Conservation (phyloP, 345 rosid genomes). For the Crucihimalaya himalaica region DNA sequence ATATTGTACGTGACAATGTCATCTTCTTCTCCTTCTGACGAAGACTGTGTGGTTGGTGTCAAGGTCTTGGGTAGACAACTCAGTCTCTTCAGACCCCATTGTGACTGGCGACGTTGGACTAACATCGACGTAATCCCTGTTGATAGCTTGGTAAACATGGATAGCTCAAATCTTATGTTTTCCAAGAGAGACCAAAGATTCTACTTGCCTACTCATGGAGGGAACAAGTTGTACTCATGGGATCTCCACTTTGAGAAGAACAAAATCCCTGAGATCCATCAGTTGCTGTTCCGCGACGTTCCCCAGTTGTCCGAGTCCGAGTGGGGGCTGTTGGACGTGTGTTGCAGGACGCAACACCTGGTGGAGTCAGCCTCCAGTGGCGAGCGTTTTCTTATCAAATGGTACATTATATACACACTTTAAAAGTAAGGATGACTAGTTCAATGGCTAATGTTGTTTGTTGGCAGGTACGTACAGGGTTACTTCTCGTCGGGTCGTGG, state of each 20-base stretch:
- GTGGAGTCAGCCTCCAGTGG: conserved; percentile 13
- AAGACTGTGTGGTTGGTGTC: conserved; percentile 17
- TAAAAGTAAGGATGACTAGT: not conserved
- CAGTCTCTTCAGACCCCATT: conserved; percentile 13
- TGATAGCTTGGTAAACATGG: not conserved
- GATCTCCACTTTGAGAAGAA: conserved; percentile 20
- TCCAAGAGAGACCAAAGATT: conserved; percentile 13
- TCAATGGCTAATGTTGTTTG: not conserved
- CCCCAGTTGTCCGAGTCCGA: conserved; percentile 18
- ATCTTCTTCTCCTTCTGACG: not conserved
- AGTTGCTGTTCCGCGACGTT: conserved; percentile 11
- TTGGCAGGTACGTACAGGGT: conserved; percentile 11
- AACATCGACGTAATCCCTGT: not conserved
- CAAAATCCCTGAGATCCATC: not conserved
- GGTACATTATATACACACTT: not conserved
- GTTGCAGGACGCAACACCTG: conserved; percentile 24
- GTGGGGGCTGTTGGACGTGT: conserved; percentile 23
- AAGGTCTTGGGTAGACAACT: conserved; percentile 21
- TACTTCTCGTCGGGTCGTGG: conserved; percentile 3
- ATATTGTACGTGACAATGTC: conserved; percentile 9
- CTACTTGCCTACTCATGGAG: conserved; percentile 31
- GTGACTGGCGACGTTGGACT: conserved; percentile 22
- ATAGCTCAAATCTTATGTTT: conserved; percentile 5
- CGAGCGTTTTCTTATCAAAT: conserved; percentile 22
- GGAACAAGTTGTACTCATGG: conserved; percentile 22